phyloP scores from a whole-genome alignment of 1,139 yeast species.

The Yamadazyma songkhlaensis region DNA sequence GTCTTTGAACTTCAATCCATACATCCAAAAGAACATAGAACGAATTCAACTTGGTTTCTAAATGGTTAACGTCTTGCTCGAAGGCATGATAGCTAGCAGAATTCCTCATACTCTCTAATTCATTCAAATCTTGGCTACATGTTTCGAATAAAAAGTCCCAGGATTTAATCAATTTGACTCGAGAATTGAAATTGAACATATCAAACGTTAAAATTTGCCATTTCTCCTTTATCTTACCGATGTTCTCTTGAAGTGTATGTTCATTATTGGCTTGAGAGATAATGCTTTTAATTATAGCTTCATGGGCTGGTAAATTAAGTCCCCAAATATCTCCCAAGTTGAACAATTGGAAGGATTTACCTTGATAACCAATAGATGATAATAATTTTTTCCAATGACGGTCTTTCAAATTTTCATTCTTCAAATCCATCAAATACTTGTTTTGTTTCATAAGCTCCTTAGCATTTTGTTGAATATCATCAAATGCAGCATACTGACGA shows the following conservation, averaged over 20 bases:
- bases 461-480: conserved; percentile 49
- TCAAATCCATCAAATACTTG: conserved; percentile 47
- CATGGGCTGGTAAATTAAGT: conserved; percentile 49
- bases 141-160: conserved; percentile 67
- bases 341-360: conserved; percentile 18
- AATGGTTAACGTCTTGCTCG: conserved; percentile 52
- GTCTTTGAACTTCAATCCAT: conserved; percentile 87
- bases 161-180: conserved; percentile 57
- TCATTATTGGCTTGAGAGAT: conserved; percentile 74
- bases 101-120: conserved; percentile 67
- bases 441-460: conserved; percentile 39
- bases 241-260: conserved; percentile 56
- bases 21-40: conserved; percentile 55
- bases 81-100: conserved; percentile 65
- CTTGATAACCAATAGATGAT: conserved; percentile 20
- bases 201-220: conserved; percentile 57
- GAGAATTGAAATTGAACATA: conserved; percentile 51
- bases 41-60: conserved; percentile 56
- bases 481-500: conserved; percentile 71
- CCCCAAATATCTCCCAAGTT: conserved; percentile 64
- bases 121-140: conserved; percentile 58
- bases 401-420: conserved; percentile 54
- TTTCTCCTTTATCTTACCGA: conserved; percentile 41
- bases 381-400: conserved; percentile 72
- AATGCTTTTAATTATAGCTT: conserved; percentile 44